phyloP scores from a whole-genome alignment of 2,329 filamentous ascomycete genomes.

The Xylariomycetidae sp. region DNA sequence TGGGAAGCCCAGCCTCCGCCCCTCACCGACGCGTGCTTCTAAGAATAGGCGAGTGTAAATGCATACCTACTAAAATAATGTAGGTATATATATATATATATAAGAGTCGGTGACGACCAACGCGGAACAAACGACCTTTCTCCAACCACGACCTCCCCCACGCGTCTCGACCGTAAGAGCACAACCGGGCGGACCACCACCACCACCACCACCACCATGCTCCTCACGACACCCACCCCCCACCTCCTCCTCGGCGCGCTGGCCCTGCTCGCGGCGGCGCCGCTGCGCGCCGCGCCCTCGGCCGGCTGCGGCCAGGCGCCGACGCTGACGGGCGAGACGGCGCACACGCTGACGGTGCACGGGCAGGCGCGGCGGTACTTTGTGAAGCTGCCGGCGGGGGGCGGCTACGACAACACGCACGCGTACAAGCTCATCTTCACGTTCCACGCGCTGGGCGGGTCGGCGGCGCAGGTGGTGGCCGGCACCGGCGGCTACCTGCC shows the following conservation, averaged over 20 bases:
- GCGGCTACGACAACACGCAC: constrained; percentile 29
- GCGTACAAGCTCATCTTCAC: constrained; percentile 33
- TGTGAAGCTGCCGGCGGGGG: constrained; percentile 25
- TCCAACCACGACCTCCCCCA: too few relatives aligned
- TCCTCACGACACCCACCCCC: neutral
- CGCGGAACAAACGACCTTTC: too few relatives aligned
- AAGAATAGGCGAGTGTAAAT: too few relatives aligned
- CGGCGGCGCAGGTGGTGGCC: constrained; percentile 24
- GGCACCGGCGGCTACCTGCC: constrained; percentile 22
- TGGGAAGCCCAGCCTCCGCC: too few relatives aligned
- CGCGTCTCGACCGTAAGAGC: too few relatives aligned
- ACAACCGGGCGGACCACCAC: too few relatives aligned
- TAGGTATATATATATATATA: too few relatives aligned
- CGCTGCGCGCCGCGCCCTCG: constrained; percentile 7
- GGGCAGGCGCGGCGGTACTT: constrained; percentile 26
- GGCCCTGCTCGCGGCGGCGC: neutral
- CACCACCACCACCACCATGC: too few relatives aligned
- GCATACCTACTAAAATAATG: too few relatives aligned
- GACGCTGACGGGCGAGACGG: constrained; percentile 13
- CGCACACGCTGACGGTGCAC: constrained; percentile 23
- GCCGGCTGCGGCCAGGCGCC: constrained; percentile 20
- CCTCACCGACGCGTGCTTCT: too few relatives aligned
- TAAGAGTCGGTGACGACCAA: too few relatives aligned
- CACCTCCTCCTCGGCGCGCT: neutral
- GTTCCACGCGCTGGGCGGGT: constrained; percentile 30